These are phyloP conservation scores for Nematocida parisii DNA, from an alignment of 371 early-diverging fungal genomes.

Conservation along the genomic window DNA sequence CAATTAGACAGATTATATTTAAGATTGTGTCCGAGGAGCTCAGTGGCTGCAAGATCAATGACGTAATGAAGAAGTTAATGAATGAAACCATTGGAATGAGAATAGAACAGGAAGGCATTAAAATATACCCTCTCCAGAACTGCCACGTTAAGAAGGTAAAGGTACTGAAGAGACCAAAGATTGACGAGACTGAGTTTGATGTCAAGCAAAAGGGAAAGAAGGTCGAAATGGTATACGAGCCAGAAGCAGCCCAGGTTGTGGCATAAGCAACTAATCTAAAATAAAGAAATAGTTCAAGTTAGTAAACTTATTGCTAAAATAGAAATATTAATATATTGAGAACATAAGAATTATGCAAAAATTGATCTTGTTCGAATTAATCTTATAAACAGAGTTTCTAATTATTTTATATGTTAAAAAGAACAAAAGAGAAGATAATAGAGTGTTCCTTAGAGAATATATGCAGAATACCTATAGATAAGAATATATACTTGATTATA, in stretches of 20 bases:
- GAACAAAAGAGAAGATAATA: conserved; percentile 16
- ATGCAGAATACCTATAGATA: neutral
- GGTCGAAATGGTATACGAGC: conserved; percentile 35
- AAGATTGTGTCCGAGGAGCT: conserved; percentile 90
- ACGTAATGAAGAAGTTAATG: conserved; percentile 86
- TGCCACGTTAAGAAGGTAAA: conserved; percentile 96
- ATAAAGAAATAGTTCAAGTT: neutral
- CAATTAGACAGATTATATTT: conserved; percentile 99
- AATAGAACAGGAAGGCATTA: conserved; percentile 90
- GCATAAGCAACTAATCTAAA: conserved; percentile 13
- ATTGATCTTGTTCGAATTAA: too few species aligned
- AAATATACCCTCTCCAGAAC: conserved; percentile 97
- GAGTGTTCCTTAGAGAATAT: conserved; percentile 14
- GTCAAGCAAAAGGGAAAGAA: conserved; percentile 34
- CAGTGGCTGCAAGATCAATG: conserved; percentile 82
- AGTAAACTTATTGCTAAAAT: neutral
- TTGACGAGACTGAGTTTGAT: conserved; percentile 41
- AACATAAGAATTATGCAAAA: too few species aligned
- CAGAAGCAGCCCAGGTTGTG: too few species aligned
- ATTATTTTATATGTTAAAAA: neutral
- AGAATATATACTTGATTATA: neutral
- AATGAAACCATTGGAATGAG: conserved; percentile 79
- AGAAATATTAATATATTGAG: too few species aligned
- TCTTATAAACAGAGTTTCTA: too few species aligned
- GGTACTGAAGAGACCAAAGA: conserved; percentile 78